Percentiles rank a stretch among this genome's conserved stretches.
Conservation (phyloP, 768 basidiomycete species). For the Termitomyces sp. region DNA sequence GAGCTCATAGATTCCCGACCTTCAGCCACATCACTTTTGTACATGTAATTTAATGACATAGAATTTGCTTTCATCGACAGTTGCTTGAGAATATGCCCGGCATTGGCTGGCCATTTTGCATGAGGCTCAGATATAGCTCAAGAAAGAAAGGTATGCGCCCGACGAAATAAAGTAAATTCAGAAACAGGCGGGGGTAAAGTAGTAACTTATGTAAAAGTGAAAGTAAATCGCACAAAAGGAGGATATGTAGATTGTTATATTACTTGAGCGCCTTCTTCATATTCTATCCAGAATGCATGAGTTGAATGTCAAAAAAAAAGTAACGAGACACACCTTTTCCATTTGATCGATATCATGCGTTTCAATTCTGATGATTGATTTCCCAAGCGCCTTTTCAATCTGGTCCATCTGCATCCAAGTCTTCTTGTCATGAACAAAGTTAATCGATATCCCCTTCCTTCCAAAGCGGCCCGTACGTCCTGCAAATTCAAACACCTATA, state of each 20-base stretch:
- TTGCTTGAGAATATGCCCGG: neutral
- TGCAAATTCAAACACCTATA: constrained; percentile 21
- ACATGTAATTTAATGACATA: constrained; percentile 9
- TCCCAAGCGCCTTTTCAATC: constrained; percentile 76
- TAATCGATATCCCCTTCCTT: constrained; percentile 93
- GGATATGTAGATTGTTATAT: constrained; percentile 19
- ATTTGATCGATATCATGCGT: constrained; percentile 90
- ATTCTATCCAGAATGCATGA: constrained; percentile 38
- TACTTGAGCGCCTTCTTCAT: constrained; percentile 81
- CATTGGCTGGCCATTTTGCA: neutral
- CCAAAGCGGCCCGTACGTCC: constrained; percentile 98
- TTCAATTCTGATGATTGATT: constrained; percentile 78
- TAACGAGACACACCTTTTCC: constrained; percentile 60
- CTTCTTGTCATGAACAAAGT: constrained; percentile 89
- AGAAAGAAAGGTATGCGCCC: neutral
- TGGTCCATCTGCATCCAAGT: constrained; percentile 88
- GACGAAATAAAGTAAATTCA: neutral
- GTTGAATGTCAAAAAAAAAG: neutral
- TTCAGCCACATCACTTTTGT: constrained; percentile 5
- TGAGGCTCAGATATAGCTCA: neutral
- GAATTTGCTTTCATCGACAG: constrained; percentile 8
- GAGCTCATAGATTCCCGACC: constrained; percentile 5
- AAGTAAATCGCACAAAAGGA: neutral
- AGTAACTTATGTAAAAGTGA: too few relatives aligned
- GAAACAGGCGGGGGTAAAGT: neutral